Conservation (phyloP, 2,329 filamentous ascomycete genomes). For the Xylaria sp. region DNA sequence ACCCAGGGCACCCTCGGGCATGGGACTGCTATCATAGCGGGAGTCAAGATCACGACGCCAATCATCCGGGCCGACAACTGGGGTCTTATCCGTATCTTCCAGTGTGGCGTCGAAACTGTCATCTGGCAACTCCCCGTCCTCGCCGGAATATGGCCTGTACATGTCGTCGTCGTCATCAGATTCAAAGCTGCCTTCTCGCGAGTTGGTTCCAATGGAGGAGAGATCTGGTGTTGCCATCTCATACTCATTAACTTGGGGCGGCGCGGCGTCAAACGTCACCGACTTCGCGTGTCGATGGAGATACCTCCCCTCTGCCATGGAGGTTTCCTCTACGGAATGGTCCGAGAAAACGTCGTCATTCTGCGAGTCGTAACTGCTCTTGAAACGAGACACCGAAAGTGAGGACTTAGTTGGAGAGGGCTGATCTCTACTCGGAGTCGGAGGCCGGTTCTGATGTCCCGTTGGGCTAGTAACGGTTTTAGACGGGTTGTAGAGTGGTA, state of each 20-base stretch:
- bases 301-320: conserved; percentile 72
- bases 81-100: conserved; percentile 96
- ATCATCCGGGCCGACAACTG: conserved; percentile 95
- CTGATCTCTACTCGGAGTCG: conserved; percentile 75
- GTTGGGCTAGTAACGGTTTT: conserved; percentile 54
- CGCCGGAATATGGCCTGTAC: conserved; percentile 63
- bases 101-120: conserved; percentile 97
- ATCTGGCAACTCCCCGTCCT: conserved; percentile 72
- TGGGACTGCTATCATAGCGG: conserved; percentile 77
- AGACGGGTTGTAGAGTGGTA: conserved; percentile 68
- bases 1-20: conserved; percentile 64
- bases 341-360: conserved; percentile 76
- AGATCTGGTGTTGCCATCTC: conserved; percentile 97
- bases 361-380: conserved; percentile 76
- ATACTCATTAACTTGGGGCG: conserved; percentile 96
- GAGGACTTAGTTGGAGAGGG: conserved; percentile 90
- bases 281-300: conserved; percentile 92
- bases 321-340: conserved; percentile 66
- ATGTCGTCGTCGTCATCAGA: conserved; percentile 80
- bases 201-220: conserved; percentile 90
- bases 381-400: conserved; percentile 75
- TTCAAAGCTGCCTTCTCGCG: conserved; percentile 92
- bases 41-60: conserved; percentile 85
- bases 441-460: conserved; percentile 48
- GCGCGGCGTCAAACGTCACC: conserved; percentile 94